phyloP scores from a whole-genome alignment of 2,329 filamentous ascomycete genomes.

The Pseudogymnoascus sp. region DNA sequence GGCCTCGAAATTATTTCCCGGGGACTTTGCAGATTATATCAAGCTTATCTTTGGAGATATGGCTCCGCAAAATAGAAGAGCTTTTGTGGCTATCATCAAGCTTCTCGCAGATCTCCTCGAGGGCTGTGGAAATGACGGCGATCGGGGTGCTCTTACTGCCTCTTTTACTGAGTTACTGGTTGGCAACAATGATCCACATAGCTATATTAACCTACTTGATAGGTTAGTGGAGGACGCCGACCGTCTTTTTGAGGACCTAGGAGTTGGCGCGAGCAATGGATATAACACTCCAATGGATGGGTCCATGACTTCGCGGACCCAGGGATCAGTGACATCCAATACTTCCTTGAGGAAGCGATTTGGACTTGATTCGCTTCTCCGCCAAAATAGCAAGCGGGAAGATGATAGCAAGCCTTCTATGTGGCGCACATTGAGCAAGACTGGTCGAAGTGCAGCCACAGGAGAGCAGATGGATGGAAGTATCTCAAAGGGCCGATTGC shows the following conservation, averaged over 20 bases:
- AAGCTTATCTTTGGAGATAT: conserved; percentile 56
- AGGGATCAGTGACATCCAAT: conserved; percentile 73
- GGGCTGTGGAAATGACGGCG: conserved; percentile 83
- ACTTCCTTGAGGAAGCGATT: conserved; percentile 77
- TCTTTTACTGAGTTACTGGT: conserved; percentile 85
- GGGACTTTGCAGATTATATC: conserved; percentile 65
- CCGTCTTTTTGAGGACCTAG: conserved; percentile 67
- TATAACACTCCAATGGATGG: conserved; percentile 19
- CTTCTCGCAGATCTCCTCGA: conserved; percentile 81
- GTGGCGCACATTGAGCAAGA: conserved; percentile 83
- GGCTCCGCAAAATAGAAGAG: conserved; percentile 63
- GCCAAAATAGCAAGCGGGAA: conserved; percentile 70
- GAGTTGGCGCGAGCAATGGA: conserved; percentile 23
- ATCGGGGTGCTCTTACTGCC: conserved; percentile 77
- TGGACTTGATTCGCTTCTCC: conserved; percentile 65
- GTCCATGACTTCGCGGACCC: conserved; percentile 23
- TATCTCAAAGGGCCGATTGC: conserved; percentile 57
- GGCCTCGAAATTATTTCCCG: conserved; percentile 56
- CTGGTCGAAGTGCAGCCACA: conserved; percentile 51
- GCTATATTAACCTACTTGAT: conserved; percentile 83
- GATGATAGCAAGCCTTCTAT: conserved; percentile 67
- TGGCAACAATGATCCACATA: conserved; percentile 64
- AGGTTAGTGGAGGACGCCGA: conserved; percentile 84
- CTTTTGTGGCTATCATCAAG: conserved; percentile 76
- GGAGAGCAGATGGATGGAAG: conserved; percentile 49